Evolutionary conservation across 495 filamentous ascomycete genomes (phyloP), one percentile per base, ranked within the genome.

Genomic region (Elasticomyces elasticus): DNA sequence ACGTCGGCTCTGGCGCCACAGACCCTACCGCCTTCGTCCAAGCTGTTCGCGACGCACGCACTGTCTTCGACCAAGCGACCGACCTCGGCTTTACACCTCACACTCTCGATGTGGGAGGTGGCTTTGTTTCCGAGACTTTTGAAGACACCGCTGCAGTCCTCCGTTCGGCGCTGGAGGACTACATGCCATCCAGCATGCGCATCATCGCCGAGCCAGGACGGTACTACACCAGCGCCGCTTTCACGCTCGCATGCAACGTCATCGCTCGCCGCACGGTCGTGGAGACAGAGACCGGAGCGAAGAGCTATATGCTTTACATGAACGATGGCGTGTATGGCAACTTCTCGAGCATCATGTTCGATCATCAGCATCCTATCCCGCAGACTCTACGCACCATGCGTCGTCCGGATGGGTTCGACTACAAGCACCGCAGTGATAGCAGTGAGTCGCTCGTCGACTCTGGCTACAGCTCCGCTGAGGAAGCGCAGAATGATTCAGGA

Each of bases 331-430:
- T 96, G 35, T 99, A 99, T 59, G 91, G 92, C 54, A 96, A 96
- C 70, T 97, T 99, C 70, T 91, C 87, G 55, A 92, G 86, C 78
- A 95, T 96, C 75, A 94, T 99, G 71, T 99, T 95, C 69, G 94
- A 97, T 64, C 94, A 97, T 68, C 94, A 99, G 73, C 77, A 94
- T 62, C 91, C 90, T 0, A 70, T 84, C 40, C 87, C 91, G 46
- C 87, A 83, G 68, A 76, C 97, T 48, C 71, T 99, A 25, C 81
- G 82, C 60, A 76, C 73, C 45, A 77, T 74, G 23, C 52, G 53
- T 26, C 31, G 42, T 11, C 52, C 25, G n/a, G 71, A 76, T 24
- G 71, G 67, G 23, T 75, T 75, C 59, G 57, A 67, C 42, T 66
- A 71, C 54, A 33, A 28, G 7, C 19, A 23, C 45, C 13, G 10